phyloP scores from a whole-genome alignment of 1,139 yeast species.

The Hyphopichia buzzinii region DNA sequence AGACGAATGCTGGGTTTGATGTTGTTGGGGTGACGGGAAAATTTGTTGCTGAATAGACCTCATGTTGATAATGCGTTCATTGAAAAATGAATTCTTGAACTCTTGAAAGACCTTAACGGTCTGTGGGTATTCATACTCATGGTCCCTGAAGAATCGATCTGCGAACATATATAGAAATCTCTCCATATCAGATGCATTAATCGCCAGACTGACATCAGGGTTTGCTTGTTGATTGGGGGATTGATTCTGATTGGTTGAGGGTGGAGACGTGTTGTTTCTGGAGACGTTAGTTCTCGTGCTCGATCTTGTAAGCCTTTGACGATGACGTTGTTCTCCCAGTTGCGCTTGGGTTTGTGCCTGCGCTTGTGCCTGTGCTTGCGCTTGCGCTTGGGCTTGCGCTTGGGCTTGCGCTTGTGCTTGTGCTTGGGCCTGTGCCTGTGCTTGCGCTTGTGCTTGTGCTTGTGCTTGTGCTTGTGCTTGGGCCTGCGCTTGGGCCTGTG shows the following conservation, averaged over 20 bases:
- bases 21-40: conserved; percentile 9
- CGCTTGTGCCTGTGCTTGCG: conserved; percentile 3
- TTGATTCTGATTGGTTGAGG: conserved; percentile 9
- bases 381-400: conserved; percentile 6
- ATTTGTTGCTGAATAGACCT: conserved; percentile 25
- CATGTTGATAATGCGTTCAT: conserved; percentile 43
- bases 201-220: conserved; percentile 12
- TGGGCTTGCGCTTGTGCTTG: conserved; percentile 7
- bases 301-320: conserved; percentile 12
- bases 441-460: conserved; percentile 5
- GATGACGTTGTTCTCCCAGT: conserved; percentile 5
- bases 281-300: conserved; percentile 9
- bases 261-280: conserved; percentile 10
- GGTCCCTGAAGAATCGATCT: conserved; percentile 45
- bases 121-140: conserved; percentile 47
- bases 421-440: conserved; percentile 6
- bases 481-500: conserved; percentile 7
- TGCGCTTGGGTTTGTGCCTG: conserved; percentile 5
- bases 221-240: conserved; percentile 6
- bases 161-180: conserved; percentile 49
- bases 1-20: conserved; percentile 7
- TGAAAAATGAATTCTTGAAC: conserved; percentile 49
- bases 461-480: conserved; percentile 9
- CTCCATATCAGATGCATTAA: conserved; percentile 46
- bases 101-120: conserved; percentile 49